A percentile compares a stretch with the other conserved stretches of the same genome.
These are phyloP conservation scores for Gracilaria domingensis DNA, from an alignment of 23 red algal species.

Conservation along the genomic window DNA sequence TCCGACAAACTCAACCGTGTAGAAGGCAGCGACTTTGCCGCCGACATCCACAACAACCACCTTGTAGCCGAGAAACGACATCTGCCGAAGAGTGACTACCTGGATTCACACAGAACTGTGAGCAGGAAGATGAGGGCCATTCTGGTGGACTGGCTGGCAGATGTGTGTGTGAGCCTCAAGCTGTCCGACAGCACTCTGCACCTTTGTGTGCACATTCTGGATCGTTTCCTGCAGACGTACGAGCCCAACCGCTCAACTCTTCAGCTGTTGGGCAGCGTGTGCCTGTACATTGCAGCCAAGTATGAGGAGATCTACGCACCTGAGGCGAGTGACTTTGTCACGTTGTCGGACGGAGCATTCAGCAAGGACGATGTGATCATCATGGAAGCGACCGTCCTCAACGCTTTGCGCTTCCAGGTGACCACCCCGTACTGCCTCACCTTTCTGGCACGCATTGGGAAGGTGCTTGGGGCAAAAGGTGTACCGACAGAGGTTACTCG, in stretches of 20 bases:
- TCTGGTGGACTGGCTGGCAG: constrained; percentile 12
- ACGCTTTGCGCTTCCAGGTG: neutral
- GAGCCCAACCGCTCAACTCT: neutral
- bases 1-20: constrained; percentile 7
- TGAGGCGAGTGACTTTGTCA: neutral
- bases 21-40: constrained; percentile 17
- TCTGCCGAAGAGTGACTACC: neutral
- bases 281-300: constrained; percentile 18
- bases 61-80: neutral
- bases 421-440: neutral
- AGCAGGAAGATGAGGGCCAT: neutral
- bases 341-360: neutral
- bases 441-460: constrained; percentile 3
- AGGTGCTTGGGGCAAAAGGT: neutral
- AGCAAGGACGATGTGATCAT: neutral
- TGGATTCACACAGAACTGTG: neutral
- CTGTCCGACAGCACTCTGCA: neutral
- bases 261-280: constrained; percentile 1
- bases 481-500: neutral
- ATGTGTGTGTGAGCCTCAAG: constrained; percentile 16
- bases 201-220: constrained; percentile 12
- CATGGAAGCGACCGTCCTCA: constrained; percentile 11
- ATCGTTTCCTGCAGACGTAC: neutral
- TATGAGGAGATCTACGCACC: constrained; percentile 29
- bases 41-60: neutral